phyloP scores from a whole-genome alignment of 257 asterid genomes.

The Salvia miltiorrhiza region DNA sequence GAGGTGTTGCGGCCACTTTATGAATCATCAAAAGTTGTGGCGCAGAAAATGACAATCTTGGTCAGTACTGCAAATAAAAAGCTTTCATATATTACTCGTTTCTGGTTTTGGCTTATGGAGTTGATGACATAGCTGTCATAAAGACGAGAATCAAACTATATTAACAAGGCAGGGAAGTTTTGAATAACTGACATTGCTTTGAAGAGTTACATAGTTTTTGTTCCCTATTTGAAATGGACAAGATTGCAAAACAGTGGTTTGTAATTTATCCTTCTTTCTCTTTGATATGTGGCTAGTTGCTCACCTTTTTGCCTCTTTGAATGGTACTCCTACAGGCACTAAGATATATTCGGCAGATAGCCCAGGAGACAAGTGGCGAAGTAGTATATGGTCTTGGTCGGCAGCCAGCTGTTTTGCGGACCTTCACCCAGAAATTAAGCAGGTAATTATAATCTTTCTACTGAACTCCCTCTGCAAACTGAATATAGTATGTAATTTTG shows the following conservation, averaged over 20 bases:
- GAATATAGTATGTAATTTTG: neutral
- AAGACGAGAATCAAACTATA: neutral
- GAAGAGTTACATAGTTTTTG: neutral
- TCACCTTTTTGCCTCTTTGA: neutral
- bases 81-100: neutral
- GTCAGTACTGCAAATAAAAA: slow-evolving; percentile 36
- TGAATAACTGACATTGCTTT: neutral
- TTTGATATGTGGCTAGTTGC: slow-evolving; percentile 2
- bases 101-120: neutral
- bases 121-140: neutral
- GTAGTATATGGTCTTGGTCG: slow-evolving; percentile 76
- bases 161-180: neutral
- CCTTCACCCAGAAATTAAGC: slow-evolving; percentile 90
- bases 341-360: slow-evolving; percentile 72
- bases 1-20: slow-evolving; percentile 88
- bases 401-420: slow-evolving; percentile 85
- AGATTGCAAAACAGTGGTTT: neutral
- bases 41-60: slow-evolving; percentile 77
- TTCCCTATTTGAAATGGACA: neutral
- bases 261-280: neutral
- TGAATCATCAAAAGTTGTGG: slow-evolving; percentile 78
- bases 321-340: slow-evolving; percentile 29
- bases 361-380: slow-evolving; percentile 88
- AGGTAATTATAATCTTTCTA: slow-evolving; percentile 38
- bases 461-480: neutral